phyloP scores from a whole-genome alignment of 1,284 basidiomycete genomes.

The Abortiporus biennis region DNA sequence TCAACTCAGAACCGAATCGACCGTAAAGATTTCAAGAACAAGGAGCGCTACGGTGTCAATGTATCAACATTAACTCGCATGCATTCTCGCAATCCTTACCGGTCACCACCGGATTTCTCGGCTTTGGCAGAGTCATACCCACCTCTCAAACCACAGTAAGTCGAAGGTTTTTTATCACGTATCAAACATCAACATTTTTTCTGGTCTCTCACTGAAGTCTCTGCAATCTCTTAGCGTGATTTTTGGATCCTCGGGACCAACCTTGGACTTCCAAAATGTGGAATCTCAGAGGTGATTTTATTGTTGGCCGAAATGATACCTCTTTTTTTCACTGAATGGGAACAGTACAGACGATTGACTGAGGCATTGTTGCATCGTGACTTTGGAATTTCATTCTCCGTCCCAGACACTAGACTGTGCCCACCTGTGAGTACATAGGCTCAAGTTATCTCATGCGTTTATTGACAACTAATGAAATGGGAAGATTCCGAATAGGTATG shows the following conservation, averaged over 20 bases:
- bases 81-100: slow-evolving; percentile 61
- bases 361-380: slow-evolving; percentile 71
- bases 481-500: slow-evolving; percentile 65
- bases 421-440: slow-evolving; percentile 78
- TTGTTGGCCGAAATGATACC: not conserved
- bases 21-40: too few species aligned
- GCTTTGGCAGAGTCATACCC: slow-evolving; percentile 54
- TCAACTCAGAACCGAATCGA: too few species aligned
- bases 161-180: too few species aligned
- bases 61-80: too few species aligned
- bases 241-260: slow-evolving; percentile 27
- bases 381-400: slow-evolving; percentile 55
- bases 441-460: not conserved
- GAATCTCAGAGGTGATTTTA: slow-evolving; percentile 55
- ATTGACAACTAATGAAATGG: slow-evolving; percentile 2
- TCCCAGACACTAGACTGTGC: slow-evolving; percentile 75
- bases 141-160: slow-evolving; percentile 57
- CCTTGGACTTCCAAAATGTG: slow-evolving; percentile 72
- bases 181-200: not conserved
- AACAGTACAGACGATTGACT: slow-evolving; percentile 58
- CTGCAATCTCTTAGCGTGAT: slow-evolving; percentile 21
- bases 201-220: not conserved
- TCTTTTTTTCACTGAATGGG: not conserved
- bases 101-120: slow-evolving; percentile 55
- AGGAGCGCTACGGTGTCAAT: too few species aligned